These are phyloP conservation scores for Oryza longistaminata DNA, from an alignment of 176 grass and related monocot species.

Conservation along the genomic window DNA sequence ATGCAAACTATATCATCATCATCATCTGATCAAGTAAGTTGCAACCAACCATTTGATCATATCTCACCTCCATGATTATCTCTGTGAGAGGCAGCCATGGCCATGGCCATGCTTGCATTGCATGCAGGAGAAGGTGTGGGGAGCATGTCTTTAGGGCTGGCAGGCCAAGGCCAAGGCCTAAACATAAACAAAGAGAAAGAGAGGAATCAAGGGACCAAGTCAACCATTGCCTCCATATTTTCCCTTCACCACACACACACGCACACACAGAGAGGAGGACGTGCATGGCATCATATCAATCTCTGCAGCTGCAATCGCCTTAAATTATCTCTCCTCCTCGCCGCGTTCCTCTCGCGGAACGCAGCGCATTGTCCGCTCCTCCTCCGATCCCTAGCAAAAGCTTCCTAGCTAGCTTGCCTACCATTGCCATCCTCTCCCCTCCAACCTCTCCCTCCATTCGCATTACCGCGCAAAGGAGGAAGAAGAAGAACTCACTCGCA, in stretches of 20 bases:
- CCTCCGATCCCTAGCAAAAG: background rate
- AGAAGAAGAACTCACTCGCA: background rate
- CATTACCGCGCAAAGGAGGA: background rate
- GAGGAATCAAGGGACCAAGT: slow-evolving; percentile 31
- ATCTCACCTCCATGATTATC: too few species aligned
- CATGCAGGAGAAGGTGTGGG: background rate
- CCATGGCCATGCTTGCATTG: too few species aligned
- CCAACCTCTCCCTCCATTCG: slow-evolving; percentile 28
- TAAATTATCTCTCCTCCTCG: background rate
- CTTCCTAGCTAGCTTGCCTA: background rate
- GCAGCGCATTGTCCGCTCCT: background rate
- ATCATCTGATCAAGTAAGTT: too few species aligned
- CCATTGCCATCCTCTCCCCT: slow-evolving; percentile 1
- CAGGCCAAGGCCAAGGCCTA: background rate
- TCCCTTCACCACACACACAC: background rate
- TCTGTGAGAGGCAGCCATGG: too few species aligned
- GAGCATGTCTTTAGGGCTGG: background rate
- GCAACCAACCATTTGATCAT: too few species aligned
- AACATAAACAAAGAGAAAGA: background rate
- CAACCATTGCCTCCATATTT: background rate
- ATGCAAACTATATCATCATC: too few species aligned
- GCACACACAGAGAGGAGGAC: background rate
- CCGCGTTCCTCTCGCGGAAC: slow-evolving; percentile 21
- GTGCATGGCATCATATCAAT: slow-evolving; percentile 26
- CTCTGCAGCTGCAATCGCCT: background rate